Conservation (phyloP, 2,329 filamentous ascomycete species). For the Lithohypha guttulata region DNA sequence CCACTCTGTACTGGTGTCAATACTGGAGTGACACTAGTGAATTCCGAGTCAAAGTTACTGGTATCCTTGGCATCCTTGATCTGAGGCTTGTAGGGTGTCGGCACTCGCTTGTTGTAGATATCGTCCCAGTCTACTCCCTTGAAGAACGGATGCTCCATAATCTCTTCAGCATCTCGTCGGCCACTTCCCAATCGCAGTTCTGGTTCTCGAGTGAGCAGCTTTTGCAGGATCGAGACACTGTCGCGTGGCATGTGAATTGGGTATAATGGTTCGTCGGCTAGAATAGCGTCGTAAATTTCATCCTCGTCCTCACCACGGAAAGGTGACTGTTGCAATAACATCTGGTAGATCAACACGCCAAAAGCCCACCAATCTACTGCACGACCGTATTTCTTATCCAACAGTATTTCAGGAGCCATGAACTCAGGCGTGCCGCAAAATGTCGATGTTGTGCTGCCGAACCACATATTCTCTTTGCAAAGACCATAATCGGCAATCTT, state of each 20-base stretch:
- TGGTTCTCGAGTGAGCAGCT: slow-evolving; percentile 88
- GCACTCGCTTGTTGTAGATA: slow-evolving; percentile 87
- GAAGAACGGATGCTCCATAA: slow-evolving; percentile 99
- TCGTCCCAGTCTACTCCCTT: slow-evolving; percentile 97
- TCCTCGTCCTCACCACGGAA: slow-evolving; percentile 99
- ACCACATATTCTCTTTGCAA: slow-evolving; percentile 99
- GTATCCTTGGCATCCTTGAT: slow-evolving; percentile 93
- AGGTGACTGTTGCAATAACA: slow-evolving; percentile 96
- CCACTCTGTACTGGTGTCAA: slow-evolving; percentile 94
- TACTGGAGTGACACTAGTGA: slow-evolving; percentile 95
- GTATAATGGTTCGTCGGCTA: slow-evolving; percentile 93
- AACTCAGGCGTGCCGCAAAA: slow-evolving; percentile 99
- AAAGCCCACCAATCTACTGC: slow-evolving; percentile 99
- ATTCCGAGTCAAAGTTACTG: slow-evolving; percentile 99
- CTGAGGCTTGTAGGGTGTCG: slow-evolving; percentile 76
- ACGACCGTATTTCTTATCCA: slow-evolving; percentile 96
- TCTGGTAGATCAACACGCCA: slow-evolving; percentile 97
- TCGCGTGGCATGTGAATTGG: slow-evolving; percentile 98
- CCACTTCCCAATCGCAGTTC: slow-evolving; percentile 87
- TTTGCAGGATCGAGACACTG: slow-evolving; percentile 94
- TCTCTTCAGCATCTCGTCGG: slow-evolving; percentile 92
- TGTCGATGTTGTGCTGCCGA: slow-evolving; percentile 87
- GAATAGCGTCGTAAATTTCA: slow-evolving; percentile 97
- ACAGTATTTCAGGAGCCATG: slow-evolving; percentile 96
- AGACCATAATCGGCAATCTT: slow-evolving; percentile 98